These are phyloP conservation scores for Suillus tomentosus DNA, from an alignment of 768 basidiomycete genomes.

Conservation along the genomic window DNA sequence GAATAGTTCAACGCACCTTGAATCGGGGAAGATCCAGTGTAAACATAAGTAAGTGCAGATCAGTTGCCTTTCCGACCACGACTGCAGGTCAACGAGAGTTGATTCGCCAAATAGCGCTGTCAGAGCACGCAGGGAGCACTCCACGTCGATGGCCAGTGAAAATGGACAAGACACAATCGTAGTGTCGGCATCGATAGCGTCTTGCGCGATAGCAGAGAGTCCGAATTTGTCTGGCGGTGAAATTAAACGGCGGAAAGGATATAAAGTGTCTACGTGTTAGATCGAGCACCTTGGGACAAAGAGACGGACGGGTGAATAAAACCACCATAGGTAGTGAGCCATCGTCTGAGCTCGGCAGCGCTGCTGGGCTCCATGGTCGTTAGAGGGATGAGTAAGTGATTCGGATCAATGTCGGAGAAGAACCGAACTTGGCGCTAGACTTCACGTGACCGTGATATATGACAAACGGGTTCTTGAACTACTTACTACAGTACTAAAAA, in stretches of 20 bases:
- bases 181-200: constrained; percentile 50
- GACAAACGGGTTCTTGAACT: too few relatives aligned
- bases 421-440: too few relatives aligned
- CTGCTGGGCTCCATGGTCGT: neutral
- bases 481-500: too few relatives aligned
- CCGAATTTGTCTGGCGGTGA: constrained; percentile 44
- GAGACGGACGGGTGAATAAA: constrained; percentile 48
- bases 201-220: constrained; percentile 49
- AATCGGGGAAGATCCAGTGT: constrained; percentile 54
- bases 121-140: constrained; percentile 47
- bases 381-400: too few relatives aligned
- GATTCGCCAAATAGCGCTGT: constrained; percentile 37
- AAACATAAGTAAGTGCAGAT: constrained; percentile 67
- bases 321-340: constrained; percentile 53
- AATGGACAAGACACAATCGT: constrained; percentile 71
- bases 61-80: constrained; percentile 66
- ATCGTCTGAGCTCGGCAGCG: constrained; percentile 40
- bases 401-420: too few relatives aligned
- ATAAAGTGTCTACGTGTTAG: constrained; percentile 2
- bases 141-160: constrained; percentile 61
- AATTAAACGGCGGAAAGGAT: constrained; percentile 15
- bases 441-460: too few relatives aligned
- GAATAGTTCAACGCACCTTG: constrained; percentile 30
- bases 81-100: constrained; percentile 22
- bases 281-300: constrained; percentile 48